phyloP scores from a whole-genome alignment of 2,329 filamentous ascomycete species.

The Trichoderma pleuroti region DNA sequence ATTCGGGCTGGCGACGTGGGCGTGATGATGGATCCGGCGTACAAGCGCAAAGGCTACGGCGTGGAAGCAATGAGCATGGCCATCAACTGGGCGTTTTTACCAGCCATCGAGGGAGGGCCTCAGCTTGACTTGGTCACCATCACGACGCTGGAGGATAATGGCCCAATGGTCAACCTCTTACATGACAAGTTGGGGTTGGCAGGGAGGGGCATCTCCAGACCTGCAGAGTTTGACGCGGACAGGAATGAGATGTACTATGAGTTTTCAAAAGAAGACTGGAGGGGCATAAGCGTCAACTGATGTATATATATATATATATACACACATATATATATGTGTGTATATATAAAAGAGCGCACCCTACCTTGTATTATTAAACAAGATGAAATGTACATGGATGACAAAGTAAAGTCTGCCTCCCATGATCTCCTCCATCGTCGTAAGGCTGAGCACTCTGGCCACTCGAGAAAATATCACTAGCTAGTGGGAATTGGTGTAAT shows the following conservation, averaged over 20 bases:
- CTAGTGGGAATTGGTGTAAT: too few relatives aligned
- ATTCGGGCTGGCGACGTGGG: conserved; percentile 29
- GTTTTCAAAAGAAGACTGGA: conserved; percentile 24
- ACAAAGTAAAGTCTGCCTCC: background rate
- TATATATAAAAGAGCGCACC: too few relatives aligned
- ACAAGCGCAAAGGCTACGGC: conserved; percentile 16
- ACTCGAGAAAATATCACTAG: conserved; percentile 34
- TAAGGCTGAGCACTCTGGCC: conserved; percentile 35
- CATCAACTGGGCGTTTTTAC: conserved; percentile 28
- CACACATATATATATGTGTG: too few relatives aligned
- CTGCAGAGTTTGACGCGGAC: conserved; percentile 20
- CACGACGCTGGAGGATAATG: conserved; percentile 2
- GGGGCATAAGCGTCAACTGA: background rate
- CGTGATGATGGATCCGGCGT: conserved; percentile 26
- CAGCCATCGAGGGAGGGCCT: conserved; percentile 24
- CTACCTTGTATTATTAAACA: too few relatives aligned
- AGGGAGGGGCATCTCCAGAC: conserved; percentile 19
- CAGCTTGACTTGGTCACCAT: conserved; percentile 30
- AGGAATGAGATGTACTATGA: conserved; percentile 28
- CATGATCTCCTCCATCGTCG: conserved; percentile 25
- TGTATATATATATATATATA: background rate
- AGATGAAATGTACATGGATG: background rate
- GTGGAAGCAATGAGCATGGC: conserved; percentile 21
- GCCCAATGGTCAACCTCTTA: conserved; percentile 21
- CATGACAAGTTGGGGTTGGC: conserved; percentile 26